Base-by-base conservation (phyloP, 495 filamentous ascomycete species). In the Annulohypoxylon moriforme region DNA sequence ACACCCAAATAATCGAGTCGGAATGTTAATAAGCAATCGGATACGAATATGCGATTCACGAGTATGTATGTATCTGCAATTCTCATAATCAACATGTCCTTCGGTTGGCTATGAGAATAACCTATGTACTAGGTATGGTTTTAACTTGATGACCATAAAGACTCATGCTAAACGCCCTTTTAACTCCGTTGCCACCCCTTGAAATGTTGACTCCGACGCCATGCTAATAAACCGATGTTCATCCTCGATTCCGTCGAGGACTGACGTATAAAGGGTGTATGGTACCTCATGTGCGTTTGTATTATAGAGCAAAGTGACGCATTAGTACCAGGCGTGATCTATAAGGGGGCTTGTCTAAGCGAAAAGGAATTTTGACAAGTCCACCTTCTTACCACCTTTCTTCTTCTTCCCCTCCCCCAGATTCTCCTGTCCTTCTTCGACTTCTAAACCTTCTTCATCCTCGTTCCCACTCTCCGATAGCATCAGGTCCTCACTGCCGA, bases 401-500 rank as follows among this genome's bases (percentile, higher is more conserved):
- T 16, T 71, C 9, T 60, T 73, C 44, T 73, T 72, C 8, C 75
- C 65, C 2, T 34, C 29, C 1, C 61, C 66, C 24, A 65, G 20
- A 16, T 67, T 67, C 57, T 78, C 74, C 20, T 61, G 67, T 7
- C 65, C 75, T 2, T 44, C n/a, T 16, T 44, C 40, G 1, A 2
- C 36, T 4, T 66, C 70, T 0, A 61, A 64, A 29, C 75, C 76
- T 38, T 84, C 81, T 0, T 88, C 84, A 36, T 84, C 81, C 0
- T 88, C 84, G 8, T 76, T 75, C 62, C 90, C 89, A 68, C 91
- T 93, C 57, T 91, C 85, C 0, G 91, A 90, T 2, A 92, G 77
- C 16, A 96, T 85, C 47, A 89, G 78, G 71, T 96, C 93, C 76
- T 96, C 93, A 73, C 93, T 95, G 1, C 93, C 92, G 53, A 86